Percentiles rank a stretch among this genome's conserved stretches.
Evolutionary conservation across 2,329 filamentous ascomycete species (phyloP).

Genomic region (Myriosclerotinia scirpicola): DNA sequence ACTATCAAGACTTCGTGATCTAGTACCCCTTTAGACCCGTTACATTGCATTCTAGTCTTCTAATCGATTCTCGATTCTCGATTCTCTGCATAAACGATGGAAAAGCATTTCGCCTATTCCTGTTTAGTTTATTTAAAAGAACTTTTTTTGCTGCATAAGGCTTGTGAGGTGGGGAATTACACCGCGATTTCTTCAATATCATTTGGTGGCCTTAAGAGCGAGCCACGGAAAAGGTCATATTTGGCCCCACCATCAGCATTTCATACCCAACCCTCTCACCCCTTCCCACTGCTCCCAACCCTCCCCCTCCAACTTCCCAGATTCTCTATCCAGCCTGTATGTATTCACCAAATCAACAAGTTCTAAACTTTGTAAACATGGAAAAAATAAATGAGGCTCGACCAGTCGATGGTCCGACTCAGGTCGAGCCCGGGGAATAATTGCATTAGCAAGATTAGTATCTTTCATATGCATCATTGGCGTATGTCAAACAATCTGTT

Average conservation of each 20-base stretch:
- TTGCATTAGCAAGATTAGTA: conserved; percentile 3
- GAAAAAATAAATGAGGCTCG: neutral
- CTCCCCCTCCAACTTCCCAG: neutral
- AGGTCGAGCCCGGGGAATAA: conserved; percentile 14
- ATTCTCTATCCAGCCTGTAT: neutral
- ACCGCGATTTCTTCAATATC: neutral
- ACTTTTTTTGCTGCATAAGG: conserved; percentile 21
- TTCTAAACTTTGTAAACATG: neutral
- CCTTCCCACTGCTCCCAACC: neutral
- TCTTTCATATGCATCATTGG: conserved; percentile 10
- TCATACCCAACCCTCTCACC: neutral
- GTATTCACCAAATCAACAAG: neutral
- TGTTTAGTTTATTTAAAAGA: neutral
- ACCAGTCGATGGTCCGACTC: neutral
- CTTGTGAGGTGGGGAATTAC: conserved; percentile 20
- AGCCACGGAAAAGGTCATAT: neutral
- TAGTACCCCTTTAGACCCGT: neutral
- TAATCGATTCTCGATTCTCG: neutral
- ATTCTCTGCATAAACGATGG: conserved; percentile 1
- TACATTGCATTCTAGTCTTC: conserved; percentile 14
- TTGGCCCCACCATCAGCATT: conserved; percentile 1
- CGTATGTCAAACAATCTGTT: conserved; percentile 7
- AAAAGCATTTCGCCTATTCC: neutral
- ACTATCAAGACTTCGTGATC: conserved; percentile 1
- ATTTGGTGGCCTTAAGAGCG: conserved; percentile 4